Evolutionary conservation across 2,329 filamentous ascomycete genomes (phyloP).

Genomic region (Calonectria ilicicola): DNA sequence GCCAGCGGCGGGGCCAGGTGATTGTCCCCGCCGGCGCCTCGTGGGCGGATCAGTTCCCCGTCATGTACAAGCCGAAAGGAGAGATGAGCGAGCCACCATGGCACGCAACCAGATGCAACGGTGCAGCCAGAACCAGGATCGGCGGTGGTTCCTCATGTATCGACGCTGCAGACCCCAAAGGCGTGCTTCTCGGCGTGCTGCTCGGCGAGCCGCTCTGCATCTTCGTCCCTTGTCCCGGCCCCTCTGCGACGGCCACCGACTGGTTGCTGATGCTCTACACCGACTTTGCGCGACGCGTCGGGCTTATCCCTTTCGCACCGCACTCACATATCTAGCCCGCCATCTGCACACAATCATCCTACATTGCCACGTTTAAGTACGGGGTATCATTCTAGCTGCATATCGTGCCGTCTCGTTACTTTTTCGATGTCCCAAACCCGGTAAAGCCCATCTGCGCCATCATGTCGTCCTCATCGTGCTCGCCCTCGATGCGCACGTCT

Average conservation of each 20-base stretch:
- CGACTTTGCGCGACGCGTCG: slow-evolving; percentile 15
- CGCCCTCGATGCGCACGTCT: slow-evolving; percentile 74
- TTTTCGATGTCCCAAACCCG: slow-evolving; percentile 72
- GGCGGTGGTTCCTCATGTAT: slow-evolving; percentile 3
- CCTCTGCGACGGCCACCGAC: background rate
- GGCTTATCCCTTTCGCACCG: background rate
- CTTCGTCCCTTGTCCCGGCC: background rate
- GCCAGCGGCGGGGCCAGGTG: slow-evolving; percentile 1
- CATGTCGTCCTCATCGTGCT: slow-evolving; percentile 79
- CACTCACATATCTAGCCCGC: background rate
- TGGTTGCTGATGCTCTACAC: background rate
- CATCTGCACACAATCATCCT: slow-evolving; percentile 16
- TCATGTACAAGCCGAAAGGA: background rate
- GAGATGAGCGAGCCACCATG: background rate
- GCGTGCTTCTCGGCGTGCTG: background rate
- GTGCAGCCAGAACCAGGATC: slow-evolving; percentile 8
- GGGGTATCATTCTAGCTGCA: slow-evolving; percentile 47
- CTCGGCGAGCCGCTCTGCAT: background rate
- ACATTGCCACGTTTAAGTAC: slow-evolving; percentile 29
- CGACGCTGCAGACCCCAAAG: background rate
- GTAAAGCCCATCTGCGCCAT: slow-evolving; percentile 75
- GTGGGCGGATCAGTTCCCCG: slow-evolving; percentile 9
- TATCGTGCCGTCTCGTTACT: slow-evolving; percentile 45
- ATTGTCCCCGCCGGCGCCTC: background rate
- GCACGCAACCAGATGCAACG: background rate